These are phyloP conservation scores for Colletotrichum lentis DNA, from an alignment of 2,329 filamentous ascomycete species.

Conservation along the genomic window DNA sequence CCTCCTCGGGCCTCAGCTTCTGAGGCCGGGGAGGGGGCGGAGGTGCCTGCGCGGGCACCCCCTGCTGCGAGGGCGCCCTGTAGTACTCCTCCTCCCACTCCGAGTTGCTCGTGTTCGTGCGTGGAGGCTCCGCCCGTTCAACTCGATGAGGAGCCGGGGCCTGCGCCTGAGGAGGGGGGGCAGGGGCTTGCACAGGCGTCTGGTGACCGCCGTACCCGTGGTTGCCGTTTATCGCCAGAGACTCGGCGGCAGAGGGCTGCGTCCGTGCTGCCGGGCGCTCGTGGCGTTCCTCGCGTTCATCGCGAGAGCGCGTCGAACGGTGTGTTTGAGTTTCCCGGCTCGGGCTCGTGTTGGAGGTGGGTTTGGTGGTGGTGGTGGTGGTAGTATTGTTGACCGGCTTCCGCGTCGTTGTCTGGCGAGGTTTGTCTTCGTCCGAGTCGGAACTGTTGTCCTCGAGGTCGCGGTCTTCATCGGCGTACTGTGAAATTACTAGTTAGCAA, in stretches of 20 bases:
- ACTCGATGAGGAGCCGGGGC: background rate
- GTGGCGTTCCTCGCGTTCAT: constrained; percentile 24
- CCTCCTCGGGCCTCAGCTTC: constrained; percentile 44
- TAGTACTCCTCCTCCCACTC: constrained; percentile 41
- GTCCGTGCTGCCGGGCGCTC: constrained; percentile 8
- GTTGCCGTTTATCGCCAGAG: constrained; percentile 17
- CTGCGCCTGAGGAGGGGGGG: background rate
- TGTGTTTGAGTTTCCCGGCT: constrained; percentile 14
- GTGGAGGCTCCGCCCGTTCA: constrained; percentile 32
- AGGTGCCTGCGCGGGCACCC: constrained; percentile 39
- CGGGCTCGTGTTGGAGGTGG: constrained; percentile 18
- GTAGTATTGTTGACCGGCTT: constrained; percentile 27
- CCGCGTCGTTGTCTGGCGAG: constrained; percentile 19
- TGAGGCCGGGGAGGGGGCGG: constrained; percentile 46
- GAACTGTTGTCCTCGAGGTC: constrained; percentile 43
- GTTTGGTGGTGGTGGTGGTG: background rate
- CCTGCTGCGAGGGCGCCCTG: constrained; percentile 34
- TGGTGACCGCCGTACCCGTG: constrained; percentile 22
- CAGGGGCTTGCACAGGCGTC: constrained; percentile 1
- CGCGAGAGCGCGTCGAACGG: constrained; percentile 24
- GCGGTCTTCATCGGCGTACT: constrained; percentile 43
- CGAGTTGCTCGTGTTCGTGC: constrained; percentile 18
- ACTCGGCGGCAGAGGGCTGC: constrained; percentile 13
- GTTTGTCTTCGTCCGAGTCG: constrained; percentile 42
- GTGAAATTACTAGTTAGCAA: background rate